Conservation (phyloP, 495 filamentous ascomycete genomes). For the Clohesyomyces aquaticus region DNA sequence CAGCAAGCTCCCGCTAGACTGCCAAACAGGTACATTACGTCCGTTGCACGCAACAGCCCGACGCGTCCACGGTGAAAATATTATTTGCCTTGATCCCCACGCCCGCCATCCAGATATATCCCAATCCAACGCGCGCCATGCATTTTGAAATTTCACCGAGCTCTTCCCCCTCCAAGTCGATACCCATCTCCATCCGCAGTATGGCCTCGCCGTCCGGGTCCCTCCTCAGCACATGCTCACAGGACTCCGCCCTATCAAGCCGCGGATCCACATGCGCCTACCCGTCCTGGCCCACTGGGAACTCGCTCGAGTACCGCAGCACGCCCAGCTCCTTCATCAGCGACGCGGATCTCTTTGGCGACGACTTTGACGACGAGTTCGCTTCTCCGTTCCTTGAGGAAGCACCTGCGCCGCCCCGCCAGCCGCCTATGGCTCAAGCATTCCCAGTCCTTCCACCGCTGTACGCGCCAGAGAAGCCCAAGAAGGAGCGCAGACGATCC, state of each 20-base stretch:
- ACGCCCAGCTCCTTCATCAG: slow-evolving; percentile 45
- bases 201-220: slow-evolving; percentile 33
- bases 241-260: slow-evolving; percentile 23
- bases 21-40: too few relatives aligned
- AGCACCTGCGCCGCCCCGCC: slow-evolving; percentile 46
- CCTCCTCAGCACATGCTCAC: slow-evolving; percentile 35
- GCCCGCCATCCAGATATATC: slow-evolving; percentile 10
- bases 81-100: slow-evolving; percentile 6
- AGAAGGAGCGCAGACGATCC: slow-evolving; percentile 42
- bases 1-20: slow-evolving; percentile 15
- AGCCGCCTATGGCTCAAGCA: slow-evolving; percentile 36
- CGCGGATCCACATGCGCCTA: slow-evolving; percentile 40
- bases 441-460: slow-evolving; percentile 46
- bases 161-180: slow-evolving; percentile 40
- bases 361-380: slow-evolving; percentile 36
- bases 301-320: slow-evolving; percentile 36
- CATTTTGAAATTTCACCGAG: slow-evolving; percentile 41
- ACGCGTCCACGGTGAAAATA: slow-evolving; percentile 9
- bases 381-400: slow-evolving; percentile 40
- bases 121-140: slow-evolving; percentile 25
- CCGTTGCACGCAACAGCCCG: slow-evolving; percentile 5
- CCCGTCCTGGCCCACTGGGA: slow-evolving; percentile 43
- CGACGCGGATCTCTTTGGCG: slow-evolving; percentile 49
- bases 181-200: slow-evolving; percentile 36
- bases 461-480: slow-evolving; percentile 43